Evolutionary conservation across 2,329 filamentous ascomycete species (phyloP).

Genomic region (Fusarium anthophilum): DNA sequence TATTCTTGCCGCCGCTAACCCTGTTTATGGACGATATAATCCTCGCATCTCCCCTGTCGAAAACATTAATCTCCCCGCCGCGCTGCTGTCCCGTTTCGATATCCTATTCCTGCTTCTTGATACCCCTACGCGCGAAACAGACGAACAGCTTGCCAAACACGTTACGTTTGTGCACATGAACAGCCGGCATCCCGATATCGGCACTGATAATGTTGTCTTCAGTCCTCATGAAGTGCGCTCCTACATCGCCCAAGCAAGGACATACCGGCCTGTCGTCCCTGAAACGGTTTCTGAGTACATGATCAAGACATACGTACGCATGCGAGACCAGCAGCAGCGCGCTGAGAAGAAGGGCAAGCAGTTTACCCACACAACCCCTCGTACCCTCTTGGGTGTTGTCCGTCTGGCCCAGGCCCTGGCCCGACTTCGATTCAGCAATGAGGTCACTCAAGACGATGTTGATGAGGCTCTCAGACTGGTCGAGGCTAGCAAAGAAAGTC

Average conservation of each 20-base stretch:
- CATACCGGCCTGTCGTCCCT: conserved; percentile 87
- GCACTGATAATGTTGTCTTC: conserved; percentile 74
- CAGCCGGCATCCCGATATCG: conserved; percentile 85
- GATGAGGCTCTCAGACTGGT: conserved; percentile 92
- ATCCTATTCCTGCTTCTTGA: conserved; percentile 96
- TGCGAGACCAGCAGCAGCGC: conserved; percentile 90
- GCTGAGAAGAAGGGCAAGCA: conserved; percentile 92
- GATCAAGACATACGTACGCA: conserved; percentile 93
- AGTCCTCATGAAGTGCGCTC: conserved; percentile 92
- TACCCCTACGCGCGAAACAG: conserved; percentile 86
- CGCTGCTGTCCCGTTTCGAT: conserved; percentile 95
- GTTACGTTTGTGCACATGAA: conserved; percentile 98
- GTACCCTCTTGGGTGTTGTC: conserved; percentile 91
- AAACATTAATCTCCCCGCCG: conserved; percentile 99
- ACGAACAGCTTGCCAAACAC: conserved; percentile 94
- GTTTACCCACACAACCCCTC: conserved; percentile 92
- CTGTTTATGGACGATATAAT: conserved; percentile 97
- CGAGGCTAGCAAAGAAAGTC: conserved; percentile 91
- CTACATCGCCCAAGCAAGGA: conserved; percentile 92
- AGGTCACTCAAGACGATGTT: conserved; percentile 90
- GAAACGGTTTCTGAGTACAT: conserved; percentile 93
- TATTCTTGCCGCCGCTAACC: conserved; percentile 95
- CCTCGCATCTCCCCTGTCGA: conserved; percentile 96
- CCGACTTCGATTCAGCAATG: conserved; percentile 85
- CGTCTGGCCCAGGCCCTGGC: conserved; percentile 94